Evolutionary conservation across 164 flowering plant species (phyloP).

Genomic region (Stephania japonica): DNA sequence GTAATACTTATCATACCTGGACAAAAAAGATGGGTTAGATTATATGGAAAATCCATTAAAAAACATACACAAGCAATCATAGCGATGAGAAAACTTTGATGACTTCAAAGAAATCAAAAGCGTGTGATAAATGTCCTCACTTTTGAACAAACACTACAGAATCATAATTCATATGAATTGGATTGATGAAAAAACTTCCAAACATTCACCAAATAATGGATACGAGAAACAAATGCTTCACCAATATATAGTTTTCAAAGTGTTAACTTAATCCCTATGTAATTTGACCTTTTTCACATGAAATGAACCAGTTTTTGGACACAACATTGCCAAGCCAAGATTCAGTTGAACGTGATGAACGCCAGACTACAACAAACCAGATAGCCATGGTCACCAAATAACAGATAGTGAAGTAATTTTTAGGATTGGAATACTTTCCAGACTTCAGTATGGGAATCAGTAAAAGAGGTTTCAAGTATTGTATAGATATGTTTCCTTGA

Average conservation of each 20-base stretch:
- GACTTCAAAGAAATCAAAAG: not conserved
- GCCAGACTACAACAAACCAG: too few species aligned
- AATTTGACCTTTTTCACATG: not conserved
- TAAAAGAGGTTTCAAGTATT: too few species aligned
- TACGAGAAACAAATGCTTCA: not conserved
- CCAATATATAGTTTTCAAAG: not conserved
- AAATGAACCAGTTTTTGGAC: not conserved
- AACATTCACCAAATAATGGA: not conserved
- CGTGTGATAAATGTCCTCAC: not conserved
- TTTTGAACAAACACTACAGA: too few species aligned
- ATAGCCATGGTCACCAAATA: not conserved
- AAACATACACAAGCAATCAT: not conserved
- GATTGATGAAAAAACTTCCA: not conserved
- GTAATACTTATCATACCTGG: constrained; percentile 95
- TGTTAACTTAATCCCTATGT: not conserved
- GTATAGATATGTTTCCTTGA: too few species aligned
- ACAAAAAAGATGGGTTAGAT: constrained; percentile 5
- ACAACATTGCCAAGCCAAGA: not conserved
- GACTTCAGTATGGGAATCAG: too few species aligned
- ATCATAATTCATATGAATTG: not conserved
- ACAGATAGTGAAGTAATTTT: not conserved
- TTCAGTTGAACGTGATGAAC: not conserved
- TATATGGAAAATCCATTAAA: not conserved
- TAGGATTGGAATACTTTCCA: too few species aligned
- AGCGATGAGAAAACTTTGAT: not conserved